phyloP scores from a whole-genome alignment of 1,139 yeast genomes.

The Blastobotrys apis region DNA sequence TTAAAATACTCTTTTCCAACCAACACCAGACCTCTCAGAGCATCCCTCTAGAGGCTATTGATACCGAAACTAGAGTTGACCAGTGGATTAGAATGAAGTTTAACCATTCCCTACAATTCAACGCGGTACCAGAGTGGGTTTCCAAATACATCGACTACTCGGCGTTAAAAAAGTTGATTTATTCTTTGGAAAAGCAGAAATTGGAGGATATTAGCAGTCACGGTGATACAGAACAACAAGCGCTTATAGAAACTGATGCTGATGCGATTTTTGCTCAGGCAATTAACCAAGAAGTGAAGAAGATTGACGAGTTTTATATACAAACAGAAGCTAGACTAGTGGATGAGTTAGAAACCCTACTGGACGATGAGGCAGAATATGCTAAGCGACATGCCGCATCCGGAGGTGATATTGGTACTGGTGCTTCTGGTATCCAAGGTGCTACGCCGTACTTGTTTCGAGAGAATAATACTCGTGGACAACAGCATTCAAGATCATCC shows the following conservation, averaged over 20 bases:
- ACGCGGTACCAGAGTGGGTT: slow-evolving; percentile 80
- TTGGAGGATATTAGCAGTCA: slow-evolving; percentile 25
- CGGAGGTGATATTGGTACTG: not conserved
- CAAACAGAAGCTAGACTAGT: slow-evolving; percentile 47
- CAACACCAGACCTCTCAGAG: too few species aligned
- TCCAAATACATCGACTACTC: slow-evolving; percentile 64
- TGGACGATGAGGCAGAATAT: slow-evolving; percentile 36
- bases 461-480: not conserved
- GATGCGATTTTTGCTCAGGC: slow-evolving; percentile 48
- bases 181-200: slow-evolving; percentile 42
- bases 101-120: slow-evolving; percentile 67
- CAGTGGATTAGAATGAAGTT: slow-evolving; percentile 53
- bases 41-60: too few species aligned
- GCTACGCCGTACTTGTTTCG: not conserved
- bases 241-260: slow-evolving; percentile 44
- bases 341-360: slow-evolving; percentile 44
- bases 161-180: slow-evolving; percentile 57
- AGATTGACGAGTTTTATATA: slow-evolving; percentile 53
- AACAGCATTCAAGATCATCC: not conserved
- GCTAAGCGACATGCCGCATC: slow-evolving; percentile 15
- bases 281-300: slow-evolving; percentile 51
- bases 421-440: not conserved
- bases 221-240: slow-evolving; percentile 35
- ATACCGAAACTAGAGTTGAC: slow-evolving; percentile 2
- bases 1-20: too few species aligned